Evolutionary conservation across 169 alveolate genomes (phyloP).

Genomic region (Blepharisma undulans): DNA sequence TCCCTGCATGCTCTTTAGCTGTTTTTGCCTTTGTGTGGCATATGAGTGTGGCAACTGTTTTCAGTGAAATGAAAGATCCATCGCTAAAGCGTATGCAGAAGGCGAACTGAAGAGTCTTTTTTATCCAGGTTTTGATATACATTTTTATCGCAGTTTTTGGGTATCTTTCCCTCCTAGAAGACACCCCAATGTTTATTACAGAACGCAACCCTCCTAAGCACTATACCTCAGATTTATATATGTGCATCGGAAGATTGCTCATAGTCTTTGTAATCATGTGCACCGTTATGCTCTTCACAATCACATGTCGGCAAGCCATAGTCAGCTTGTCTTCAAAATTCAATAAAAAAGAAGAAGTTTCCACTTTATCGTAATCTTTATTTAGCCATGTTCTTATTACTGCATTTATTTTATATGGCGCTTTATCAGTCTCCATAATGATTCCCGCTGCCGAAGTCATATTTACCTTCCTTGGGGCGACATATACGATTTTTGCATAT

Average conservation of each 20-base stretch:
- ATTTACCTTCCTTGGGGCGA: conserved; percentile 28
- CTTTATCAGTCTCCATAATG: not conserved
- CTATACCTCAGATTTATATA: not conserved
- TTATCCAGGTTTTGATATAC: not conserved
- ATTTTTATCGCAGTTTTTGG: conserved; percentile 27
- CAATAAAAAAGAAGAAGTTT: not conserved
- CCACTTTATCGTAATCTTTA: not conserved
- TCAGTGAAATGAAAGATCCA: conserved; percentile 9
- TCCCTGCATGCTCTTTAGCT: conserved; percentile 32
- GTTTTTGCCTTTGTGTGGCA: conserved; percentile 21
- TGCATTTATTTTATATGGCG: not conserved
- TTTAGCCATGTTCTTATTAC: not conserved
- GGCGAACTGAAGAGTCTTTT: not conserved
- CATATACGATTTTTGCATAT: conserved; percentile 17
- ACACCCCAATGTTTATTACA: conserved; percentile 36
- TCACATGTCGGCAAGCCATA: not conserved
- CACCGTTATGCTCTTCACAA: not conserved
- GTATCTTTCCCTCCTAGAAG: conserved; percentile 33
- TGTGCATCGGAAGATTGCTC: not conserved
- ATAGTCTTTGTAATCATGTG: not conserved
- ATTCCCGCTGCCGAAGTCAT: not conserved
- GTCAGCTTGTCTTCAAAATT: not conserved
- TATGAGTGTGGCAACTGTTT: conserved; percentile 40
- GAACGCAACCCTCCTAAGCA: conserved; percentile 14
- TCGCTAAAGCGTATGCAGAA: not conserved